These are phyloP conservation scores for Macroventuria anomochaeta DNA, from an alignment of 2,329 filamentous ascomycete genomes.

Conservation along the genomic window DNA sequence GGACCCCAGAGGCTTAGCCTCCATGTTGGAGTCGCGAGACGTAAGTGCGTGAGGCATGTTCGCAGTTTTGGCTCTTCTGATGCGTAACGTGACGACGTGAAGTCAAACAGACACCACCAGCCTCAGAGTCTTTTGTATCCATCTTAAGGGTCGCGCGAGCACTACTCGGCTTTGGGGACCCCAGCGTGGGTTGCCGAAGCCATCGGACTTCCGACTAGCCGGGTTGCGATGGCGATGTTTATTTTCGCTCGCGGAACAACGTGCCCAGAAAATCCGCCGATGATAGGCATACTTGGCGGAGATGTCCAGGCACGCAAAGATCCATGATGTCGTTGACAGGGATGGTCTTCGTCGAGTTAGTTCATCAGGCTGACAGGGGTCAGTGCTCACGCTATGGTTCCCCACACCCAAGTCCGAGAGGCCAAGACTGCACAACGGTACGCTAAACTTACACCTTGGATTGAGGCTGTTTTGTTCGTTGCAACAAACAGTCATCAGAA, in stretches of 20 bases:
- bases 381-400: conserved; percentile 35
- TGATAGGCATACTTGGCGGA: conserved; percentile 23
- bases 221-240: conserved; percentile 16
- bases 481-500: neutral
- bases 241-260: conserved; percentile 5
- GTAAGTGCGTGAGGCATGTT: conserved; percentile 52
- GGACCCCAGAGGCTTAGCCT: conserved; percentile 59
- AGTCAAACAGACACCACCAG: conserved; percentile 10
- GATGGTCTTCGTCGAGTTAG: conserved; percentile 8
- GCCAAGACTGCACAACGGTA: conserved; percentile 26
- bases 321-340: conserved; percentile 25
- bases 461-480: conserved; percentile 21
- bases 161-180: conserved; percentile 30
- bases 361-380: conserved; percentile 16
- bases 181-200: conserved; percentile 28
- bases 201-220: conserved; percentile 20
- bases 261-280: conserved; percentile 8
- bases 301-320: conserved; percentile 19
- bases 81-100: conserved; percentile 10
- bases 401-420: conserved; percentile 37
- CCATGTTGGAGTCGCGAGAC: conserved; percentile 55
- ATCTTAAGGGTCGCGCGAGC: conserved; percentile 22
- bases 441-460: conserved; percentile 12
- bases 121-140: conserved; percentile 14
- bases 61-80: conserved; percentile 3